Evolutionary conservation across 2,329 filamentous ascomycete species (phyloP).

Genomic region (Scedosporium dehoogii): DNA sequence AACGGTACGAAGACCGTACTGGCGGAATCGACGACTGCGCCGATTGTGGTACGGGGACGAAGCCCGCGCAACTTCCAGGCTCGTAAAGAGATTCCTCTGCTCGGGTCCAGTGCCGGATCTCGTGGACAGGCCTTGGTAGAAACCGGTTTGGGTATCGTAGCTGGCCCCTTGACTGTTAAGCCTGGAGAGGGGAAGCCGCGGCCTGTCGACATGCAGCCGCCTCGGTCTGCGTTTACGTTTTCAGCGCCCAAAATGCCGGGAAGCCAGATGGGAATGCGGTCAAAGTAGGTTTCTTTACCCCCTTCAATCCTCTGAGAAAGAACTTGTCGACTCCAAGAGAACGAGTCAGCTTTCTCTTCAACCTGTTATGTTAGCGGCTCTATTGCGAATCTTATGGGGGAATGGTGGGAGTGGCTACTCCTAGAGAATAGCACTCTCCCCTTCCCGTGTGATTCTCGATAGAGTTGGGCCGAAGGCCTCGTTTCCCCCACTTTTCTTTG

Average conservation of each 20-base stretch:
- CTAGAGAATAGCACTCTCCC: no score
- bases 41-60: constrained; percentile 86
- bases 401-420: no score
- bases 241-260: constrained; percentile 45
- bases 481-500: background rate
- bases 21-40: constrained; percentile 75
- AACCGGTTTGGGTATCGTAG: constrained; percentile 50
- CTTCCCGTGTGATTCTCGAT: no score
- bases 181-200: constrained; percentile 43
- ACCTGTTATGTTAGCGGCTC: background rate
- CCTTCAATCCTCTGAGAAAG: background rate
- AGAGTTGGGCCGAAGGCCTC: no score
- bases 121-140: constrained; percentile 67
- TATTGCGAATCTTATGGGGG: no score
- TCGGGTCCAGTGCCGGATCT: constrained; percentile 65
- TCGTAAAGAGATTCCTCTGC: constrained; percentile 81
- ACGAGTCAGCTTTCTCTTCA: no score
- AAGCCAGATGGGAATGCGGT: constrained; percentile 44
- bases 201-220: constrained; percentile 43
- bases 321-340: background rate
- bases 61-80: constrained; percentile 94
- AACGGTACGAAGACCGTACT: constrained; percentile 76
- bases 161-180: constrained; percentile 44
- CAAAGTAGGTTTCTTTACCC: constrained; percentile 38
- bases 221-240: constrained; percentile 48